phyloP scores from a whole-genome alignment of 1,284 basidiomycete genomes.

The Melampsora americana region DNA sequence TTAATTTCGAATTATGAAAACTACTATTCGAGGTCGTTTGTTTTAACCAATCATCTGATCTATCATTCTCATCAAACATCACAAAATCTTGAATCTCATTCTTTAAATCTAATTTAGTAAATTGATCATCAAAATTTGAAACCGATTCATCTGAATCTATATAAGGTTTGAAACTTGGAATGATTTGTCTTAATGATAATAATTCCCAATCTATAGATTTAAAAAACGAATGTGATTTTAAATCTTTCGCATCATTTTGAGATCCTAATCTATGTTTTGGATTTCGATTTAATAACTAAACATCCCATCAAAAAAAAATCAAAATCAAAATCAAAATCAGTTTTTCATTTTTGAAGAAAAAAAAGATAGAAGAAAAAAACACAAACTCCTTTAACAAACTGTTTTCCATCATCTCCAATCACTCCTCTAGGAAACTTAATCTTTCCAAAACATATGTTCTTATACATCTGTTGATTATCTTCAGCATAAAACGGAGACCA shows the following conservation, averaged over 20 bases:
- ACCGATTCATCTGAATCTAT: conserved; percentile 98
- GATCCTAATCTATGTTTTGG: conserved; percentile 94
- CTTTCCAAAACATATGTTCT: conserved; percentile 86
- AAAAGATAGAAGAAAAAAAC: neutral
- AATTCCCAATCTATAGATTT: conserved; percentile 82
- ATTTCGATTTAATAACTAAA: conserved; percentile 85
- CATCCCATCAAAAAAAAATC: neutral
- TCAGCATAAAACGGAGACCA: conserved; percentile 99
- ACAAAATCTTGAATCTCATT: conserved; percentile 54
- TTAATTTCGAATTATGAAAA: neutral
- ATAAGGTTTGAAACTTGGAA: conserved; percentile 94
- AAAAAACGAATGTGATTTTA: conserved; percentile 97
- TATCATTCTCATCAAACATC: conserved; percentile 40
- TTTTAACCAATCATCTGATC: conserved; percentile 38
- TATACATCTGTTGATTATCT: conserved; percentile 99
- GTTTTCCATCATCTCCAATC: conserved; percentile 96
- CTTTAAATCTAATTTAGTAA: conserved; percentile 79
- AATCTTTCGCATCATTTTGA: conserved; percentile 80
- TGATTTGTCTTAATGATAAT: conserved; percentile 81
- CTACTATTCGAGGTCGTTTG: conserved; percentile 21
- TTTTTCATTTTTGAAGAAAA: neutral
- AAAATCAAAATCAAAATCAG: neutral
- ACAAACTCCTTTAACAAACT: conserved; percentile 83
- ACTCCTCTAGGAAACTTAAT: conserved; percentile 97
- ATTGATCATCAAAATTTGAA: conserved; percentile 96